These are phyloP conservation scores for Sporothrix phasma DNA, from an alignment of 2,329 filamentous ascomycete species.

Conservation along the genomic window DNA sequence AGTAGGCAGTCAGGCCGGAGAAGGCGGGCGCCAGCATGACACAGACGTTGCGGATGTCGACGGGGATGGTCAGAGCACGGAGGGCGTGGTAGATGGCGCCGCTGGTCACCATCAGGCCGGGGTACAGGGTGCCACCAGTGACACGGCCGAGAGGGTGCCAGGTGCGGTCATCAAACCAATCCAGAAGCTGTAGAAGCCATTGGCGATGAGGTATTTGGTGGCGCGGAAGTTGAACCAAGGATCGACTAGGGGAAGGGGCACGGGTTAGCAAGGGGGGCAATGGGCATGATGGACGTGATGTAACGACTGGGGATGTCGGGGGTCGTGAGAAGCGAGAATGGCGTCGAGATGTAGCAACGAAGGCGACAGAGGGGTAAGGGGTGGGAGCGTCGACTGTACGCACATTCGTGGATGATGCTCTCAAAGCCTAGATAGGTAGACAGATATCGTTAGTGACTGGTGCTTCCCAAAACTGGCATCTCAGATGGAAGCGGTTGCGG, in stretches of 20 bases:
- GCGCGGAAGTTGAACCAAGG: conserved; percentile 99
- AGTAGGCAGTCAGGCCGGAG: conserved; percentile 86
- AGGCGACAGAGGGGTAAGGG: conserved; percentile 10
- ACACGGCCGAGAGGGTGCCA: conserved; percentile 98
- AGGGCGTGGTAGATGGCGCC: conserved; percentile 93
- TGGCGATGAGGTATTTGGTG: conserved; percentile 90
- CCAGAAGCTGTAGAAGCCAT: conserved; percentile 99
- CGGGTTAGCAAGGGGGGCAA: conserved; percentile 21
- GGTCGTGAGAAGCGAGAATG: not conserved
- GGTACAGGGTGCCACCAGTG: conserved; percentile 96
- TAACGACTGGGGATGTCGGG: too few species aligned
- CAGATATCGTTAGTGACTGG: conserved; percentile 2
- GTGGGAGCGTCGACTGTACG: conserved; percentile 32
- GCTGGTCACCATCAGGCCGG: conserved; percentile 97
- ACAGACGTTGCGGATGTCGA: conserved; percentile 98
- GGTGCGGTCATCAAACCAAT: conserved; percentile 99
- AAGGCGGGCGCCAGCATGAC: conserved; percentile 90
- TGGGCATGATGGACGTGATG: not conserved
- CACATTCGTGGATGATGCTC: conserved; percentile 99
- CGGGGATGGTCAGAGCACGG: conserved; percentile 75
- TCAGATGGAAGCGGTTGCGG: not conserved
- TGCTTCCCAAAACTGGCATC: not conserved
- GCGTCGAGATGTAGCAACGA: not conserved
- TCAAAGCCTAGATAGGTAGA: conserved; percentile 61
- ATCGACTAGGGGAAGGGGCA: conserved; percentile 57